Evolutionary conservation across 2,329 filamentous ascomycete genomes (phyloP), one percentile per base, ranked within the genome.

Genomic region (Emericellopsis cladophorae): DNA sequence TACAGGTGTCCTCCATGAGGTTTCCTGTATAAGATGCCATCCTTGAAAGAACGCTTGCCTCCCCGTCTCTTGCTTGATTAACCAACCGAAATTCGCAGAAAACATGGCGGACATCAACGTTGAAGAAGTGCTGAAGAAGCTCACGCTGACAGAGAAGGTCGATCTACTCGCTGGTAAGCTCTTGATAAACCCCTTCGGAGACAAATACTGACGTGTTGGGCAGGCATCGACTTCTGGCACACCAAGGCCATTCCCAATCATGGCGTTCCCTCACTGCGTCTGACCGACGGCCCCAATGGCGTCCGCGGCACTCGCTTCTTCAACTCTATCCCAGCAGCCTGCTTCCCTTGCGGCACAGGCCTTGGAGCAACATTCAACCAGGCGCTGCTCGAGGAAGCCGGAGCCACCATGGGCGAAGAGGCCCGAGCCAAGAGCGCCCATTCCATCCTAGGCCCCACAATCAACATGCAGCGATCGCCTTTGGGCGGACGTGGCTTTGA

Each of bases 231-330:
- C 58, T 82, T 82, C 51, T 84, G 80, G 80, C 76, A 82, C 51
- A 81, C 79, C 29, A 72, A 74, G 48, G 57, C 72, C 12, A 62
- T 84, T 7, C 73, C 74, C 9, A 55, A 74, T 18, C 68, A 78
- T 50, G 72, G 73, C 2, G 67, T 48, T 4, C 48, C 79, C 6
- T 76, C 79, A 0, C 64, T 84, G 26, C 74, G 80, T 37, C 67
- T 79, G 37, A 74, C 76, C 31, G 81, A 85, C 49, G 80, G 81
- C 0, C 81, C 81, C 31, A 84, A 83, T 54, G 81, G 81, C 39
- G 72, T 81, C 29, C 68, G 81, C 47, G 80, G 79, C 39, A 77
- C 73, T 37, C 76, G 73, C 49, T 83, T 81, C 65, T 83, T 84
- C 59, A 74, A 78, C 48, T 76, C 79, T 40, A 60, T 68, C 26